Evolutionary conservation across 2,329 filamentous ascomycete genomes (phyloP), one percentile per base, ranked within the genome.

Genomic region (Pyrenochaeta sp.): DNA sequence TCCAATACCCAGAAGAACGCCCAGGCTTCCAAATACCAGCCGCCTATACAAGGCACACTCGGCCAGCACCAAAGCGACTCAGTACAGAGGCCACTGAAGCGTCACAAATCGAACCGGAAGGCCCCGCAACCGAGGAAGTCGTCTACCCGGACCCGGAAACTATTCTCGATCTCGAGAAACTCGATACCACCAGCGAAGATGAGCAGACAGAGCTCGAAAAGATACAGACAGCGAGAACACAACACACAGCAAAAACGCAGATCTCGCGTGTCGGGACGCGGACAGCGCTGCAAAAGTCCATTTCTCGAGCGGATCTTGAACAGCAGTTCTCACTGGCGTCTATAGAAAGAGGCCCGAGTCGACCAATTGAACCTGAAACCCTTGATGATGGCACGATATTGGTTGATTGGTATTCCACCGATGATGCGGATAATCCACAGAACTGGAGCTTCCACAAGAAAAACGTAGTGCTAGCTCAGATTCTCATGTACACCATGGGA

Each of bases 1-100:
- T 89, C 12, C 80, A 82, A 56, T 89, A 88, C 58, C 86, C 86
- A 15, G 87, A 89, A 76, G 87, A 90, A 61, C 78, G 77, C 58
- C 64, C 82, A 24, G 85, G 78, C 64, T 90, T 88, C 64, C 68
- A 82, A 56, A 76, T 84, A 4, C 86, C 86, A 2, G 59, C 64
- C 46, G 65, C 68, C 30, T 84, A 84, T 61, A 72, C 68, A 7
- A 64, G 70, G 1, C 62, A 69, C 9, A 47, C 48, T 30, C 54
- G 56, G 3, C 48, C 54, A 2, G 34, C 55, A 7, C 54, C 60
- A 10, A 66, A 63, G 15, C 59, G 63, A 15, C 52, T 67, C 0
- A 59, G 62, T 37, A 61, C 60, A 34, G 42, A 58, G 10, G 36
- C 50, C 22, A 63, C 58, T 1, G 54, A 54, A 15, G 47, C 52